Conservation (phyloP, 2,329 filamentous ascomycete genomes). For the Huntiella omanensis region DNA sequence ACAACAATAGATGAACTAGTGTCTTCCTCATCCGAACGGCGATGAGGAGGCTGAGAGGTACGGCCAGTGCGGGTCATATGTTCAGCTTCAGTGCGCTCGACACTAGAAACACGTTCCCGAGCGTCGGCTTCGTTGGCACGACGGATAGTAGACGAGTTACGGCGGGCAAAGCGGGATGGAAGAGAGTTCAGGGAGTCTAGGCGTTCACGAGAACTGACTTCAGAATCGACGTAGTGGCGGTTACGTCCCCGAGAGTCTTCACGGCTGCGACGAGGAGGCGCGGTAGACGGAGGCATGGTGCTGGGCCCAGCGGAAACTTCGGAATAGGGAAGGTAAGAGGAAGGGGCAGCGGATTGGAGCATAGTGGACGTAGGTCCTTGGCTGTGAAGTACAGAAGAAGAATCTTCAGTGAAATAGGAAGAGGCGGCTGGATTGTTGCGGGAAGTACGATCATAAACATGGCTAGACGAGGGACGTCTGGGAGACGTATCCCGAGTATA, state of each 20-base stretch:
- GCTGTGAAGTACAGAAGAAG: conserved; percentile 1
- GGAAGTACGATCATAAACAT: conserved; percentile 1
- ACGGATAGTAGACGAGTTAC: conserved; percentile 28
- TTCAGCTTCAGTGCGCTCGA: conserved; percentile 27
- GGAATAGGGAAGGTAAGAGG: conserved; percentile 5
- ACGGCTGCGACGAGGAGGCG: conserved; percentile 5
- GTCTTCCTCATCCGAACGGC: conserved; percentile 10
- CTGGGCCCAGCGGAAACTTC: background rate
- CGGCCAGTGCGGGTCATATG: conserved; percentile 7
- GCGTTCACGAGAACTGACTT: conserved; percentile 2
- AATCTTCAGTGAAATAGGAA: conserved; percentile 5
- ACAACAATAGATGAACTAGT: conserved; percentile 20
- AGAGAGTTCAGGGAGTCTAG: conserved; percentile 8
- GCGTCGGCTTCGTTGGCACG: conserved; percentile 28
- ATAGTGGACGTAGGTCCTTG: conserved; percentile 2
- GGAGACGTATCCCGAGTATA: conserved; percentile 49
- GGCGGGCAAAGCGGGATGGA: conserved; percentile 17
- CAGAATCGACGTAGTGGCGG: conserved; percentile 6
- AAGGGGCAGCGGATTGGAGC: background rate
- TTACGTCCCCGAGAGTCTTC: conserved; percentile 6
- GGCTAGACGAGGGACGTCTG: conserved; percentile 15
- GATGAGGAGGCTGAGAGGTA: conserved; percentile 8
- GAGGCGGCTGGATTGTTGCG: background rate
- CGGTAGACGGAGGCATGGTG: conserved; percentile 3
- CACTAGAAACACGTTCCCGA: conserved; percentile 26